These are phyloP conservation scores for Saprolegnia diclina DNA, from an alignment of 352 stramenopile genomes.

Conservation along the genomic window DNA sequence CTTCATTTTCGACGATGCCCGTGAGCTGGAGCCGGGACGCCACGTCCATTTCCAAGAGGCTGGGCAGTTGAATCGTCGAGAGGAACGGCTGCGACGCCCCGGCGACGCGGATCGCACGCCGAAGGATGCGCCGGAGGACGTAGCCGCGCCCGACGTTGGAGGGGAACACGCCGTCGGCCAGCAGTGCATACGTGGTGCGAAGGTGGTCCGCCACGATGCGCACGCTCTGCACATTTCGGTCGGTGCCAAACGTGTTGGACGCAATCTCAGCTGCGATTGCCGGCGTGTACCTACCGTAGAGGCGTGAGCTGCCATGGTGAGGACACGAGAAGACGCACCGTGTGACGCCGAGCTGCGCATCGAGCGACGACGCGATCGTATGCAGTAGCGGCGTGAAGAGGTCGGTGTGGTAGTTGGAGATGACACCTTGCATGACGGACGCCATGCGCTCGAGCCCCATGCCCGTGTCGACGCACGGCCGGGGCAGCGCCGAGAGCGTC, in stretches of 20 bases:
- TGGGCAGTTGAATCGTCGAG: constrained; percentile 42
- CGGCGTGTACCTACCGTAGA: constrained; percentile 10
- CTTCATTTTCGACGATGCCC: constrained; percentile 62
- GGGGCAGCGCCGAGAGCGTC: constrained; percentile 75
- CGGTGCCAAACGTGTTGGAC: constrained; percentile 38
- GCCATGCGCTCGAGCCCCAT: constrained; percentile 96
- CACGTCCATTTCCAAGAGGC: constrained; percentile 33
- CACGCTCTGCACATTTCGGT: constrained; percentile 52
- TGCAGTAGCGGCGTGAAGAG: constrained; percentile 90
- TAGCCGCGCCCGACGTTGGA: constrained; percentile 95
- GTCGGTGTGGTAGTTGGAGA: constrained; percentile 97
- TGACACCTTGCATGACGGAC: constrained; percentile 91
- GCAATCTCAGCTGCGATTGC: constrained; percentile 7
- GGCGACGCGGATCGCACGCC: constrained; percentile 73
- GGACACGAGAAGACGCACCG: neutral
- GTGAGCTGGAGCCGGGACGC: constrained; percentile 50
- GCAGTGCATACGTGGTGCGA: constrained; percentile 90
- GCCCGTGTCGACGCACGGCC: constrained; percentile 93
- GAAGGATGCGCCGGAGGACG: constrained; percentile 91
- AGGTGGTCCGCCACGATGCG: constrained; percentile 95
- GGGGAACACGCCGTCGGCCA: constrained; percentile 92
- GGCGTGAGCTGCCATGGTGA: neutral
- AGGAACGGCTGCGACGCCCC: constrained; percentile 50
- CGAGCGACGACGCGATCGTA: constrained; percentile 41
- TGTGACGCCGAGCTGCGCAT: constrained; percentile 27